Base-by-base conservation (phyloP, 495 filamentous ascomycete genomes). In the Clohesyomyces aquaticus region DNA sequence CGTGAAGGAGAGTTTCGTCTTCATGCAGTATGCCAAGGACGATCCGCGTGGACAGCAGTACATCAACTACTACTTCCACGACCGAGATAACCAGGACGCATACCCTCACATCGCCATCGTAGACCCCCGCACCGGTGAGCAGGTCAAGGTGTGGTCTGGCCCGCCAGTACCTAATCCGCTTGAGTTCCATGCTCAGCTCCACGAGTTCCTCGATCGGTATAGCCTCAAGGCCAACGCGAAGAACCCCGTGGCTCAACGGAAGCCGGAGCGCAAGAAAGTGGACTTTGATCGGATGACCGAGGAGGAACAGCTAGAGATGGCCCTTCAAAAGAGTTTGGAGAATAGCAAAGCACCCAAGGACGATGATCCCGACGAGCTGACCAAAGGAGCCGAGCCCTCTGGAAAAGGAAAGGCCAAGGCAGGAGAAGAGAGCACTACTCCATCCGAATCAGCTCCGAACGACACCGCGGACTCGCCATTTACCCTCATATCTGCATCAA, bases 51-150 rank as follows among this genome's bases (percentile, higher is more conserved):
- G 89, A 0, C 78, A 81, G 41, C 84, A 90, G 55, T 98, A 96
- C 72, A 82, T 92, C 54, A 86, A 89, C 45, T 93, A 96, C 71
- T 98, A 98, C 77, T 92, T 98, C 74, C 85, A 87, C 46, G 81
- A 78, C 45, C 85, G 83, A 55, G 80, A 87, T 12, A 84, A 84
- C 71, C 82, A 86, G 61, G 88, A 93, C 72, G 88, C 87, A 19
- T 98, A 95, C 73, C 94, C 94, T 4, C 91, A 97, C 68, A 96
- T 97, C 59, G 90, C 91, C 14, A 96, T 98, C 70, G 85, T 98
- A 54, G 94, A 98, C 71, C 94, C 94, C 0, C 84, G 94, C 41
- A 98, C 94, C 6, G 94, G 94, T 42, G 94, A 98, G 76, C 93
- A 97, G 74, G 91, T 98, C 62, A 98, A 98, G 76, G 86, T 93